These are phyloP conservation scores for Cordia subcordata DNA, from an alignment of 257 asterid genomes.

Conservation along the genomic window DNA sequence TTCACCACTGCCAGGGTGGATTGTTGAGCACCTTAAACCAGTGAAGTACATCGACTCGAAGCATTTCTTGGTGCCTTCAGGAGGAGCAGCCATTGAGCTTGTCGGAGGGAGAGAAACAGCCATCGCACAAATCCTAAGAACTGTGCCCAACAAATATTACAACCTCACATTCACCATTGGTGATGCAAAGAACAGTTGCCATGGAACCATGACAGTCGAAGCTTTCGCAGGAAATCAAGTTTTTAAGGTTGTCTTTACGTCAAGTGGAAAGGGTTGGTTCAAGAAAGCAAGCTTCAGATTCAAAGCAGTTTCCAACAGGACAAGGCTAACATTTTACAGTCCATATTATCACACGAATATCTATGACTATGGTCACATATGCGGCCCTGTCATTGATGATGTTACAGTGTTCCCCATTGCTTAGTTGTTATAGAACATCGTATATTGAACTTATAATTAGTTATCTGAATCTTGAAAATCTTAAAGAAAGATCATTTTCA, in stretches of 20 bases:
- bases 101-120: slow-evolving; percentile 81
- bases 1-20: slow-evolving; percentile 80
- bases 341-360: slow-evolving; percentile 56
- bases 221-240: slow-evolving; percentile 49
- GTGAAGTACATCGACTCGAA: slow-evolving; percentile 62
- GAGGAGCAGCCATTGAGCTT: slow-evolving; percentile 59
- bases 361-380: slow-evolving; percentile 47
- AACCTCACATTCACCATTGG: slow-evolving; percentile 54
- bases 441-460: neutral
- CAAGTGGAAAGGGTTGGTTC: slow-evolving; percentile 54
- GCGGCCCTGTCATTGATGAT: slow-evolving; percentile 78
- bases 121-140: slow-evolving; percentile 51
- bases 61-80: slow-evolving; percentile 61
- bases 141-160: slow-evolving; percentile 40
- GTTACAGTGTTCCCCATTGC: slow-evolving; percentile 46
- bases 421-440: slow-evolving; percentile 10
- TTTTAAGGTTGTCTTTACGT: slow-evolving; percentile 29
- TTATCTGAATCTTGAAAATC: neutral
- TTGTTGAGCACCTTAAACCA: slow-evolving; percentile 54
- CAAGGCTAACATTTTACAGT: slow-evolving; percentile 51
- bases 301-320: slow-evolving; percentile 38
- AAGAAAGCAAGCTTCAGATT: slow-evolving; percentile 43
- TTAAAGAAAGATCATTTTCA: neutral
- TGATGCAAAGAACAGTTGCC: slow-evolving; percentile 64
- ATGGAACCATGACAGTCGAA: slow-evolving; percentile 55